Base-by-base conservation (phyloP, 176 grass and related monocot species). In the Carex littledalei region DNA sequence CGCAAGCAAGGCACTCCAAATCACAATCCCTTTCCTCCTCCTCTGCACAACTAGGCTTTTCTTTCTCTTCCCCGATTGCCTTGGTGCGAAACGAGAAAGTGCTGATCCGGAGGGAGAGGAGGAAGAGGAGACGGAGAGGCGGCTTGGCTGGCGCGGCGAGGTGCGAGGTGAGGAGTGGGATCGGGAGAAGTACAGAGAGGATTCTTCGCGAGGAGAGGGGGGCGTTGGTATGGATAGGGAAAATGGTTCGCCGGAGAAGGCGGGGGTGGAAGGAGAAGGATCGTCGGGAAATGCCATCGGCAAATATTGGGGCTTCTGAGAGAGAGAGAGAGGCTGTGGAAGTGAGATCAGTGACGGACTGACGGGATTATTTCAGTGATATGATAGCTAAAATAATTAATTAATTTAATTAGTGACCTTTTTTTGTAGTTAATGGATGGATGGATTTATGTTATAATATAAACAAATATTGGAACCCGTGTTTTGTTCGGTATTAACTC, bases 1-100 rank as follows among this genome's bases (percentile, higher is more conserved):
- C 52, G 78, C 81, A 9, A 98, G 93, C 17, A 98, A 81, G 1
- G 87, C 81, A 60, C 63, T 84, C 96, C 96, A 95, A 21, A 81
- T 76, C 64, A 93, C 78, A 56, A 98, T 11, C 21, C 89, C 83
- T 13, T 85, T 87, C 83, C 85, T 90, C 70, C 93, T 84, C 69
- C 91, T 85, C 86, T 81, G 88, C 63, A 65, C 81, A 1, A 57
- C 1, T 6, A 56, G 47, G 86, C 68, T 93, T 22, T 88, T 81
- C 61, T 80, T 92, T 72, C 88, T 61, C 83, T 83, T 66, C 0
- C 32, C 29, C 78, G 85, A 67, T 69, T 59, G 79, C 76, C 56
- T 54, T 37, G 57, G 55, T 49, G 81, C 58, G 16, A 72, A 89
- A 53, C 37, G 86, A 15, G 84, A 84, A 71, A 45, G 79, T 52